Percentiles rank a stretch among this genome's conserved stretches.
These are phyloP conservation scores for Prototheca wickerhamii DNA, from an alignment of 163 green algal genomes.

Conservation along the genomic window DNA sequence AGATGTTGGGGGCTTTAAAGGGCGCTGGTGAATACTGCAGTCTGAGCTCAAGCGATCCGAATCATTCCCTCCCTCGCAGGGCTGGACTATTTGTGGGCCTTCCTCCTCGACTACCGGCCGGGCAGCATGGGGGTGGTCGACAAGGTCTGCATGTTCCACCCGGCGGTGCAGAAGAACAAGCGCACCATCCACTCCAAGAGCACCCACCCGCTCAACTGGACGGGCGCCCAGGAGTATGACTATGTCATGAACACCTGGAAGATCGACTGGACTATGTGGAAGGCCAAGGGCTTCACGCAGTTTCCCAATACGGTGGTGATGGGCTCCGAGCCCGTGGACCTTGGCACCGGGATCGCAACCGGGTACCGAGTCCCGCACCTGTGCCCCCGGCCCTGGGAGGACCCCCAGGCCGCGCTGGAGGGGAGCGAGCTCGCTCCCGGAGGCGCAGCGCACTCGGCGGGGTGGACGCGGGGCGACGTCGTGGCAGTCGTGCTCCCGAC, in stretches of 20 bases:
- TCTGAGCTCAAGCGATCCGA: no score
- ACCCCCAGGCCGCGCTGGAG: no score
- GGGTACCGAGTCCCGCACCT: no score
- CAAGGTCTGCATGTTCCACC: conserved; percentile 2
- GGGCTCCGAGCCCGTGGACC: neutral
- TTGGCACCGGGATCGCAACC: no score
- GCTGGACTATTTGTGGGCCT: neutral
- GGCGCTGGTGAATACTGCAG: neutral
- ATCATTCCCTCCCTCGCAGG: neutral
- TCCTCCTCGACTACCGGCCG: conserved; percentile 16
- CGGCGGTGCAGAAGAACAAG: neutral
- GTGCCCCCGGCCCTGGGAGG: no score
- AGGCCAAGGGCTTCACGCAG: neutral
- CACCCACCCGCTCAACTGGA: neutral
- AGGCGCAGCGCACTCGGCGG: no score
- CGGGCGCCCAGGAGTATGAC: neutral
- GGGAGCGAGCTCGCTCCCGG: no score
- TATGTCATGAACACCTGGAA: neutral
- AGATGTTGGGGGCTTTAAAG: neutral
- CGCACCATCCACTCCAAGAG: neutral
- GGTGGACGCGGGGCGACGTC: no score
- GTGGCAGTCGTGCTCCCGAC: no score
- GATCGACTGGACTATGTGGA: neutral
- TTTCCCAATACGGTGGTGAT: neutral
- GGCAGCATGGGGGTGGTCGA: conserved; percentile 28